phyloP scores from a whole-genome alignment of 768 basidiomycete genomes.

The Myochromella boudieri region DNA sequence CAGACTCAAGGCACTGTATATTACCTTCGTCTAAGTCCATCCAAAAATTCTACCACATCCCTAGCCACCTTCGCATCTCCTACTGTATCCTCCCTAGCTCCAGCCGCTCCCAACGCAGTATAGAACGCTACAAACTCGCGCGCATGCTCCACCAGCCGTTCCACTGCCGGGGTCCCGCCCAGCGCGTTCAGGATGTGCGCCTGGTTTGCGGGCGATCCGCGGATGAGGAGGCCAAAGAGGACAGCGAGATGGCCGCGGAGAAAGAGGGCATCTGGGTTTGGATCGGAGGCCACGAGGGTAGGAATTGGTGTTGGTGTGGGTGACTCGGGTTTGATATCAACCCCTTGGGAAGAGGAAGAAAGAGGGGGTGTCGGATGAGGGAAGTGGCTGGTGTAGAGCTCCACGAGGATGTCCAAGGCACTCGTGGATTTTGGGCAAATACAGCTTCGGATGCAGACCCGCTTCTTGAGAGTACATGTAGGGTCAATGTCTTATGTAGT shows the following conservation, averaged over 20 bases:
- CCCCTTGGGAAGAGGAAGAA: not conserved
- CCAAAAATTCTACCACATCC: constrained; percentile 56
- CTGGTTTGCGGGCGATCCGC: constrained; percentile 35
- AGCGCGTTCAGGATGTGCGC: constrained; percentile 30
- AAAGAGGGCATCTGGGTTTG: constrained; percentile 42
- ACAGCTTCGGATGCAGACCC: constrained; percentile 52
- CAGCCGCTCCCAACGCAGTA: constrained; percentile 22
- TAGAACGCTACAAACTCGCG: constrained; percentile 51
- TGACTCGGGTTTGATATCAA: constrained; percentile 23
- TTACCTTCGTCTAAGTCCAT: constrained; percentile 37
- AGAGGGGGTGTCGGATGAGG: not conserved
- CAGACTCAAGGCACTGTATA: too few species aligned
- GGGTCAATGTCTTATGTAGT: constrained; percentile 46
- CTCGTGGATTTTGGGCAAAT: constrained; percentile 41
- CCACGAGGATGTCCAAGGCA: constrained; percentile 50
- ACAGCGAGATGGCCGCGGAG: constrained; percentile 76
- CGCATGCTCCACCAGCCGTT: constrained; percentile 41
- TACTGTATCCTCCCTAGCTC: constrained; percentile 18
- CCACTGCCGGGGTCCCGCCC: constrained; percentile 25
- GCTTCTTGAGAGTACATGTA: constrained; percentile 45
- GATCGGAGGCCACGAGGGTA: constrained; percentile 5
- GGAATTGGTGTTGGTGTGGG: constrained; percentile 4
- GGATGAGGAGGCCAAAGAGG: constrained; percentile 62
- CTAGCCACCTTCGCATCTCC: constrained; percentile 43
- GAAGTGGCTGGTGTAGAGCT: constrained; percentile 45